Evolutionary conservation across 352 stramenopile species (phyloP), one percentile per base, ranked within the genome.

Genomic region (Phytophthora citricola): DNA sequence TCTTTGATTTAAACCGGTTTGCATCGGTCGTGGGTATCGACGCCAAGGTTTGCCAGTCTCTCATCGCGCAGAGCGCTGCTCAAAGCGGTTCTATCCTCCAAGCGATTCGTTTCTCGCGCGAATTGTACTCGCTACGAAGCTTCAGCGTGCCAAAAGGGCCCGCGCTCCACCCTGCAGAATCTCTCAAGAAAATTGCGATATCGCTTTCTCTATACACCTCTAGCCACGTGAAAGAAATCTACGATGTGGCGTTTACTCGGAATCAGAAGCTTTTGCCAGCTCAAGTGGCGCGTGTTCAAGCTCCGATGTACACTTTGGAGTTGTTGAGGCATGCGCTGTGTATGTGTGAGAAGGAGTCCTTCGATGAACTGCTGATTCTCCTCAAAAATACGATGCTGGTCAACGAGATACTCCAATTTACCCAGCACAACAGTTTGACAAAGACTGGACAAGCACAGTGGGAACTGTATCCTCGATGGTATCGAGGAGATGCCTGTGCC

Each of bases 331-430:
- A 91, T 36, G 66, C 82, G 31, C 78, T 91, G 8, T 91, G 85
- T 40, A 76, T 89, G 8, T 91, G 85, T 31, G 71, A 87, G 27
- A 49, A 69, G 26, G 56, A 73, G 3, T 73, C 79, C 0, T 81
- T 93, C 39, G 85, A 91, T 26, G 82, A 91, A 58, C 85, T 61
- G 0, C 63, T 91, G 29, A 50, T 89, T 47, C 63, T 93, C 9
- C 41, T 91, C 12, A 88, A 85, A 58, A 87, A 71, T 27, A 82
- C 85, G 2, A 72, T 66, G 8, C 66, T 91, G 0, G 49, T 89
- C 5, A 76, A 87, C 15, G 78, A 91, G 10, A 73, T 84, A 10
- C 72, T 92, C 0, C 66, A 73, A 14, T 75, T 74, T 27, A 89
- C 78, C 12, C 73, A 89, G 20, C 58, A 83, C 31, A 60, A 78